phyloP scores from a whole-genome alignment of 345 rosid genomes.

The Salix purpurea region DNA sequence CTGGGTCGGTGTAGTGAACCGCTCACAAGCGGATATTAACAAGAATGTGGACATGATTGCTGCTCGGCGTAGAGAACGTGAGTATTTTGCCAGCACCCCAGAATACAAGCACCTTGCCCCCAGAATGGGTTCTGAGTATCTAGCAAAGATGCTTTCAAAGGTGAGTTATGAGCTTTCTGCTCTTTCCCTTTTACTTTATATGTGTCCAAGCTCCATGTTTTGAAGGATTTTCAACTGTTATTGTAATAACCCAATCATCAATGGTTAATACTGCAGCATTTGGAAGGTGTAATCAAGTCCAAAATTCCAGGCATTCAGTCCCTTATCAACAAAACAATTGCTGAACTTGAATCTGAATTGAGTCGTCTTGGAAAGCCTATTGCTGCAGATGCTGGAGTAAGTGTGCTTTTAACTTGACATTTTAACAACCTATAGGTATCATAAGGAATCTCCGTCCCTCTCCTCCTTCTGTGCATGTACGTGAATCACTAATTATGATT shows the following conservation, averaged over 20 bases:
- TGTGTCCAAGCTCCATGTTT: background rate
- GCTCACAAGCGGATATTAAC: constrained; percentile 98
- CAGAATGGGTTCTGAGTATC: constrained; percentile 98
- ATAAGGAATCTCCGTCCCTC: background rate
- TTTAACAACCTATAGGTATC: constrained; percentile 9
- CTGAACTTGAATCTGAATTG: constrained; percentile 82
- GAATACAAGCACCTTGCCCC: constrained; percentile 95
- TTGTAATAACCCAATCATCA: constrained; percentile 7
- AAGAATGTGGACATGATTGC: constrained; percentile 98
- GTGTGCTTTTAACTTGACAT: constrained; percentile 13
- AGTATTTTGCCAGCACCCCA: constrained; percentile 74
- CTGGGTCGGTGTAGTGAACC: constrained; percentile 98
- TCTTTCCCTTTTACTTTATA: background rate
- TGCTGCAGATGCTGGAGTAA: constrained; percentile 97
- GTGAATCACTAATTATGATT: constrained; percentile 16
- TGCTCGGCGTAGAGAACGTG: constrained; percentile 92
- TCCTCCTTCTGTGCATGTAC: background rate
- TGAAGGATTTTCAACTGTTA: background rate
- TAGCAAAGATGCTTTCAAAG: constrained; percentile 94
- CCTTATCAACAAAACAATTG: constrained; percentile 80
- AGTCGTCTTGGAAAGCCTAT: constrained; percentile 97
- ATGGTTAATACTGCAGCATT: constrained; percentile 58
- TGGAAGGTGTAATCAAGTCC: constrained; percentile 95
- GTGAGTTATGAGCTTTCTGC: constrained; percentile 27
- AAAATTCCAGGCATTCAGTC: constrained; percentile 95